phyloP scores from a whole-genome alignment of 805 yeast genomes.

The Teunomyces stri region DNA sequence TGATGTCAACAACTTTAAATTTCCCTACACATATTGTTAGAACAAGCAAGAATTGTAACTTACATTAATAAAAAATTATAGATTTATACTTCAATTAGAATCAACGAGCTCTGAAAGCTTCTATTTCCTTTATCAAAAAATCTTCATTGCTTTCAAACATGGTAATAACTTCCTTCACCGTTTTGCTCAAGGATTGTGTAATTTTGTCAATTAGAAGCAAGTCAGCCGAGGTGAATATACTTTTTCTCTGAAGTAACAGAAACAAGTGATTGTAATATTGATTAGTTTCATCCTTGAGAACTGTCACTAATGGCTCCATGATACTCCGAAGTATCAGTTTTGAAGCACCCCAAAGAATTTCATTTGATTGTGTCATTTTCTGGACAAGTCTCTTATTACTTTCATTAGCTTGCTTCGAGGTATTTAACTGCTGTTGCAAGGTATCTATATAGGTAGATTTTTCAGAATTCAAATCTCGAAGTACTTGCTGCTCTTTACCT shows the following conservation, averaged over 20 bases:
- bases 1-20: background rate
- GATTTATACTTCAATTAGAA: background rate
- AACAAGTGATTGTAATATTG: background rate
- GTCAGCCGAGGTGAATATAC: background rate
- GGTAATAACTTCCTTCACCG: background rate
- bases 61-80: background rate
- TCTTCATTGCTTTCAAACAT: slow-evolving; percentile 2
- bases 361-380: background rate
- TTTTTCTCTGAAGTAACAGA: background rate
- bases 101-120: background rate
- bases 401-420: background rate
- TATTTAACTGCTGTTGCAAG: background rate
- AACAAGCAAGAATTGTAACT: background rate
- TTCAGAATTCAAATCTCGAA: background rate
- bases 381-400: background rate
- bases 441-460: background rate
- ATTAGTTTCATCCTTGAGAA: slow-evolving; percentile 1
- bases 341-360: background rate
- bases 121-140: background rate
- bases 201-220: background rate
- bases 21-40: background rate
- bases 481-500: background rate
- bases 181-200: background rate
- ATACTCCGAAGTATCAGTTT: background rate
- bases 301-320: background rate